These are phyloP conservation scores for Aureobasidium sp. DNA, from an alignment of 2,329 filamentous ascomycete genomes.

Conservation along the genomic window DNA sequence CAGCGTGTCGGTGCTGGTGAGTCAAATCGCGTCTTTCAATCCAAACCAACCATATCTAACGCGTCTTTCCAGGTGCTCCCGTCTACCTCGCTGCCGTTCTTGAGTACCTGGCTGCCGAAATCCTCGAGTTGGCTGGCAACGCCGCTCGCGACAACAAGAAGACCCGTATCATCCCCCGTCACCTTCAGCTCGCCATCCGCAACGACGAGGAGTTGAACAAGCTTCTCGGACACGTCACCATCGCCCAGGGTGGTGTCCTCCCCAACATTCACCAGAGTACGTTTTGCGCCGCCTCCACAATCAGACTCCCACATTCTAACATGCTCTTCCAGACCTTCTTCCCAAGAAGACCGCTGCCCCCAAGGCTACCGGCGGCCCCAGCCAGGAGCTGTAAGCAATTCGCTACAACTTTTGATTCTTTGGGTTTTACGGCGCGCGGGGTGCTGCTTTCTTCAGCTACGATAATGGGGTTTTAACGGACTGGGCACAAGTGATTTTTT, in stretches of 20 bases:
- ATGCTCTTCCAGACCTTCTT: slow-evolving; percentile 68
- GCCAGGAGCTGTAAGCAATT: slow-evolving; percentile 79
- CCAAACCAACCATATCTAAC: slow-evolving; percentile 20
- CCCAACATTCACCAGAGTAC: slow-evolving; percentile 96
- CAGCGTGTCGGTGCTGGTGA: slow-evolving; percentile 95
- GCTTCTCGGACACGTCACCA: slow-evolving; percentile 90
- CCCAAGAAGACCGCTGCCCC: slow-evolving; percentile 81
- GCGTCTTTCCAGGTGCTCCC: slow-evolving; percentile 55
- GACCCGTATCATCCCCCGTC: slow-evolving; percentile 98
- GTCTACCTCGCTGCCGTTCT: slow-evolving; percentile 97
- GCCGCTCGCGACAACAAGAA: slow-evolving; percentile 99
- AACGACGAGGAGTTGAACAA: slow-evolving; percentile 99
- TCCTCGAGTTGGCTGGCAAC: slow-evolving; percentile 97
- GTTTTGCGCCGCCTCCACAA: slow-evolving; percentile 32
- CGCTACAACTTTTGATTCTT: slow-evolving; percentile 15
- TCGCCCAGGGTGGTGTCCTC: slow-evolving; percentile 92
- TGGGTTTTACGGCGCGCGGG: slow-evolving; percentile 18
- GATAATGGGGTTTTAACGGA: slow-evolving; percentile 19
- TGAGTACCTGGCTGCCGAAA: slow-evolving; percentile 97
- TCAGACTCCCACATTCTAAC: slow-evolving; percentile 20
- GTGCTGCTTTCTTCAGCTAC: slow-evolving; percentile 15
- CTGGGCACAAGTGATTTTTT: slow-evolving; percentile 15
- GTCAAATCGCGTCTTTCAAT: slow-evolving; percentile 23
- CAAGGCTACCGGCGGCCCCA: slow-evolving; percentile 65
- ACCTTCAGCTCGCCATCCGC: slow-evolving; percentile 97